These are phyloP conservation scores for Skeletonema grethae DNA, from an alignment of 108 stramenopile species.

Conservation along the genomic window DNA sequence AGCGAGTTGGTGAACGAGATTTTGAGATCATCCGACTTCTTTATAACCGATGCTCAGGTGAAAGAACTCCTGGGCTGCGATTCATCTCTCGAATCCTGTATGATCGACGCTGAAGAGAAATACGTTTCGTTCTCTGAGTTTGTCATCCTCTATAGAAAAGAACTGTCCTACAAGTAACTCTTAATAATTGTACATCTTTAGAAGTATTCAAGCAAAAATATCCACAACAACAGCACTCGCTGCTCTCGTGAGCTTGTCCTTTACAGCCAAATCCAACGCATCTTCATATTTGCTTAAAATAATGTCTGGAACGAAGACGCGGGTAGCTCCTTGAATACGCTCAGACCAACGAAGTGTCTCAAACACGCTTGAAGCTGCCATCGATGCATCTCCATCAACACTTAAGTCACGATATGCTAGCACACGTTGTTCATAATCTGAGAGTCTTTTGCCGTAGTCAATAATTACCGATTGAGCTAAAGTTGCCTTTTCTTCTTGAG, in stretches of 20 bases:
- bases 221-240: slow-evolving; percentile 85
- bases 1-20: slow-evolving; percentile 42
- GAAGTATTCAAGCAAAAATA: slow-evolving; percentile 6
- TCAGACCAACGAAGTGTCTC: slow-evolving; percentile 91
- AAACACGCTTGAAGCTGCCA: slow-evolving; percentile 78
- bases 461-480: slow-evolving; percentile 73
- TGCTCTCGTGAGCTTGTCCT: slow-evolving; percentile 83
- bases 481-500: slow-evolving; percentile 33
- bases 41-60: slow-evolving; percentile 29
- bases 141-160: slow-evolving; percentile 34
- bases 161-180: neutral
- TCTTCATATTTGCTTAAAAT: slow-evolving; percentile 37
- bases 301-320: slow-evolving; percentile 74
- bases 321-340: slow-evolving; percentile 54
- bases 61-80: slow-evolving; percentile 43
- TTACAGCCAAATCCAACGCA: slow-evolving; percentile 74
- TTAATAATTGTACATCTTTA: neutral
- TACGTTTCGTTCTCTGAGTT: slow-evolving; percentile 48
- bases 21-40: slow-evolving; percentile 29
- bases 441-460: slow-evolving; percentile 79
- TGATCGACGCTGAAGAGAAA: slow-evolving; percentile 23
- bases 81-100: slow-evolving; percentile 9
- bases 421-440: slow-evolving; percentile 49
- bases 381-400: slow-evolving; percentile 53
- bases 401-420: slow-evolving; percentile 85